Evolutionary conservation across 352 stramenopile species (phyloP), one percentile per base, ranked within the genome.

Genomic region (Phytophthora rubi): DNA sequence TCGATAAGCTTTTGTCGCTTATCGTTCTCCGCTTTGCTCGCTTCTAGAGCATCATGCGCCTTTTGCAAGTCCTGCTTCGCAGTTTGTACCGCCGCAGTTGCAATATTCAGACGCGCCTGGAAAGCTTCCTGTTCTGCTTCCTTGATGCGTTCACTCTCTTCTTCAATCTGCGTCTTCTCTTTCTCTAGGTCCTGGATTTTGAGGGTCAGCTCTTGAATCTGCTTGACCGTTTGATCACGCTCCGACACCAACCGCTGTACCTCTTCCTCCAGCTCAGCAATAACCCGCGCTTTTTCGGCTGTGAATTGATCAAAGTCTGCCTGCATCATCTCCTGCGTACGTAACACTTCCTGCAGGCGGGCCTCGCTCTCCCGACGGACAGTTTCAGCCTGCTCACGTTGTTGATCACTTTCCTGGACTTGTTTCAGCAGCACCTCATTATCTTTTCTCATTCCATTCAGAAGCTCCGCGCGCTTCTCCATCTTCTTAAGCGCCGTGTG

Each of bases 391-490:
- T 79, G 45, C 3, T 70, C 58, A 16, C 61, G 60, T 8, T 63
- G 37, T 15, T 64, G 45, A 1, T 81, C 53, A 16, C 70, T 75
- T 13, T 71, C 77, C n/a, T 32, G 44, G 5, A 79, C 33, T 59
- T 79, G 55, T 4, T 64, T 56, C 32, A 75, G 53, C 37, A 93
- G 58, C 30, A 42, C 48, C 30, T 91, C 84, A 21, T 92, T 93
- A 56, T 92, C 87, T 35, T 88, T 91, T 15, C 79, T 81, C 87
- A 93, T 95, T 12, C 78, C 77, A 52, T 95, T 95, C 30, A 95
- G 73, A 16, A 95, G 59, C 59, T 93, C 85, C 9, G 86, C 81
- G 28, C 88, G 81, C 59, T 91, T 93, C 65, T 95, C 88, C 39
- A 93, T 79, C 62, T 94, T 94, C 68, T 93, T 94, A 3, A 95